phyloP scores from a whole-genome alignment of 257 asterid species.

The Apocynum venetum region DNA sequence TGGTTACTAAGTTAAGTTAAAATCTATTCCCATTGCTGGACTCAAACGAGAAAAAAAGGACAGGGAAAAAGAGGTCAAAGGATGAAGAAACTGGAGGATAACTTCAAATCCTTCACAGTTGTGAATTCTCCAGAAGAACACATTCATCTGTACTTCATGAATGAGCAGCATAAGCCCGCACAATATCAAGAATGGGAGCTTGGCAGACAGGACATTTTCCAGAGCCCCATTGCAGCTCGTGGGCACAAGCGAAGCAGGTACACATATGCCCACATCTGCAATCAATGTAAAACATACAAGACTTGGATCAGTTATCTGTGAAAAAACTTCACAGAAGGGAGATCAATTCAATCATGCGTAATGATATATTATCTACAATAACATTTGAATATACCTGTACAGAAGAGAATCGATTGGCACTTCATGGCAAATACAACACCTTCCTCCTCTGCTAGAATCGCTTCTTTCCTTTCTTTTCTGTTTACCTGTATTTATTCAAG shows the following conservation, averaged over 20 bases:
- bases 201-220: conserved; percentile 78
- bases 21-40: background rate
- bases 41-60: background rate
- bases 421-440: conserved; percentile 62
- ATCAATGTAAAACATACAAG: background rate
- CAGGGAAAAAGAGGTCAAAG: background rate
- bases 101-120: background rate
- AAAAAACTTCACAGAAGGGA: background rate
- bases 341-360: background rate
- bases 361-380: background rate
- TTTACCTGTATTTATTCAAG: conserved; percentile 32
- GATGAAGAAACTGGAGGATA: background rate
- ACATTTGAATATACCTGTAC: conserved; percentile 51
- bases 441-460: conserved; percentile 36
- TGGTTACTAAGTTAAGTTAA: conserved; percentile 6
- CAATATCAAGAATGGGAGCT: conserved; percentile 69
- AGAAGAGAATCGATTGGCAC: conserved; percentile 64
- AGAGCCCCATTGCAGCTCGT: conserved; percentile 57
- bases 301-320: background rate
- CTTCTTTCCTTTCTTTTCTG: conserved; percentile 32
- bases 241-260: conserved; percentile 78
- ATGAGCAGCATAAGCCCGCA: conserved; percentile 40
- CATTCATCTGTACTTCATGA: conserved; percentile 31
- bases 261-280: conserved; percentile 94
- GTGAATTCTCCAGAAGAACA: conserved; percentile 27